A percentile compares a stretch with the other conserved stretches of the same genome.
Evolutionary conservation across 176 grass and related monocot species (phyloP).

Genomic region (Oropetium thomaeum): DNA sequence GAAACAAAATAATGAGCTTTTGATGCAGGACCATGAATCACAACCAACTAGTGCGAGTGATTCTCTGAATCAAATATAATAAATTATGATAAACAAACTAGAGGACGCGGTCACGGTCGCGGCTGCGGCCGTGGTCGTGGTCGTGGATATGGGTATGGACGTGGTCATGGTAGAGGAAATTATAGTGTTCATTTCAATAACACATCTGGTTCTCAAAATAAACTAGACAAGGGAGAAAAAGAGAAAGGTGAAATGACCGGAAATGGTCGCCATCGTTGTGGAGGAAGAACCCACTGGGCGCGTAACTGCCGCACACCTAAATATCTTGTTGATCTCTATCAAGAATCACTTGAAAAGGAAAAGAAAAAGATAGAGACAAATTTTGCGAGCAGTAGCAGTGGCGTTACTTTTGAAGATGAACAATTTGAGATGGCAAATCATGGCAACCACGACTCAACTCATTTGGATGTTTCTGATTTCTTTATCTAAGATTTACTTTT

Average conservation of each 20-base stretch:
- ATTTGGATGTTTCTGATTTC: too few species aligned
- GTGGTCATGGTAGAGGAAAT: background rate
- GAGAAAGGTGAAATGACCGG: background rate
- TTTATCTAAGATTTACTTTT: constrained; percentile 49
- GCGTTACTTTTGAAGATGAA: background rate
- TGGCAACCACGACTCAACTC: too few species aligned
- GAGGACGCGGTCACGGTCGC: background rate
- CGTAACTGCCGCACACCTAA: background rate
- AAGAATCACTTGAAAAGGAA: background rate
- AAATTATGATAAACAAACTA: background rate
- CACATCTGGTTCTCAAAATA: background rate
- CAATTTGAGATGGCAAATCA: too few species aligned
- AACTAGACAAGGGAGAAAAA: background rate
- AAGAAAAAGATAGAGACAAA: background rate
- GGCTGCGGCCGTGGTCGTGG: too few species aligned
- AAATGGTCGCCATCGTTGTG: background rate
- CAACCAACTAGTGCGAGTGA: background rate
- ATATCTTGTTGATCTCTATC: background rate
- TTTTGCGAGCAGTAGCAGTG: background rate
- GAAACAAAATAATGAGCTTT: constrained; percentile 3
- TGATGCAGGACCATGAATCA: background rate
- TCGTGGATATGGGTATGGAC: background rate
- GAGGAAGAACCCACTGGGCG: background rate
- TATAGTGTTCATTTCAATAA: background rate
- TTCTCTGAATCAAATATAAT: background rate